phyloP scores from a whole-genome alignment of 169 alveolate genomes.

The Perkinsus chesapeaki region DNA sequence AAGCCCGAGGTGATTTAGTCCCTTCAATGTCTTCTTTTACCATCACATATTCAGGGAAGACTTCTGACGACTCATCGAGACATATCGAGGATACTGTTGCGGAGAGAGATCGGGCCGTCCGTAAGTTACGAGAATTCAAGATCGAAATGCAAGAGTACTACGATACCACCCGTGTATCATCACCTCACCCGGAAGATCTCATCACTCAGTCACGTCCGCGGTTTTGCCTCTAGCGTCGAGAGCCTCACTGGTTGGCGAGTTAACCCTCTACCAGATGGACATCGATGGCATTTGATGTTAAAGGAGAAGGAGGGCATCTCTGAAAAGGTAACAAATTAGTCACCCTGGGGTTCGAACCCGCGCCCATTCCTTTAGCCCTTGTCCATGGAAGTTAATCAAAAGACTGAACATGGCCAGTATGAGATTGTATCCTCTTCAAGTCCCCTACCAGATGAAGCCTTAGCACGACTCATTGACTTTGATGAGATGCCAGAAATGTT shows the following conservation, averaged over 20 bases:
- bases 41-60: not conserved
- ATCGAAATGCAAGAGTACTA: not conserved
- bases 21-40: not conserved
- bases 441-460: not conserved
- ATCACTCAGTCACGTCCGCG: not conserved
- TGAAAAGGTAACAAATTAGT: not conserved
- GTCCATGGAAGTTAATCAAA: not conserved
- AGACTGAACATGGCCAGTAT: not conserved
- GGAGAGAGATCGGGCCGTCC: not conserved
- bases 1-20: not conserved
- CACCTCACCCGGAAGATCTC: not conserved
- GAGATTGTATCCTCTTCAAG: not conserved
- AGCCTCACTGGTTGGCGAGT: not conserved
- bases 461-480: not conserved
- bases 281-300: not conserved
- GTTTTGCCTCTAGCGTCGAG: not conserved
- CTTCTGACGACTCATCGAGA: not conserved
- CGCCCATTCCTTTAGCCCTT: not conserved
- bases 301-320: not conserved
- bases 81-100: not conserved
- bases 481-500: not conserved
- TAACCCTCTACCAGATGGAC: not conserved
- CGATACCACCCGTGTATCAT: not conserved
- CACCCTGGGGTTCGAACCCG: not conserved
- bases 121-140: not conserved